Base-by-base conservation (phyloP, 106 monocot genomes). In the Dendrobium catenatum region DNA sequence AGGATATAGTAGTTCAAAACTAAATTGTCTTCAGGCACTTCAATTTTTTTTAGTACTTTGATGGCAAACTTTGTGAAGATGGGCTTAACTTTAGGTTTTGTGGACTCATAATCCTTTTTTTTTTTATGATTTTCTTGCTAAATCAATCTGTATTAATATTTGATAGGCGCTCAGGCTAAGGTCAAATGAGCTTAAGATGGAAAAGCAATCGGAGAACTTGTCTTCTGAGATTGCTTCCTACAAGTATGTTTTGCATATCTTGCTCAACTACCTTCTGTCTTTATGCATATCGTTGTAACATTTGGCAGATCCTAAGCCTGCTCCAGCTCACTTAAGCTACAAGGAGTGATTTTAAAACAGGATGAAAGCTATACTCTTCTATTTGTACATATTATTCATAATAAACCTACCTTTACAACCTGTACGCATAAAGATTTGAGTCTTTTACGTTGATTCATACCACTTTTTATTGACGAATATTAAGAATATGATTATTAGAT, bases 181-280 rank as follows among this genome's bases (percentile, higher is more conserved):
- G 74, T 99, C 99, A 81, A 99, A 93, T 88, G 99, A 99, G 83
- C 80, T 99, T 77, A 95, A 93, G 85, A 83, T 99, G 78, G 99
- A 93, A 86, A 99, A 95, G 82, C 87, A 89, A 81, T 73, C 93
- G 84, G 95, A 93, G 48, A 80, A 77, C 22, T 66, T 89, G 47
- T 80, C 84, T 86, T 87, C 89, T 81, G 99, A 99, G 77, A 86
- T 93, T 82, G 55, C 83, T 89, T 95, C 93, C 24, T 95, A 90
- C 89, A 99, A 82, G 99, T 99, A 89, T 54, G 89, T 88, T 75
- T 54, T 70, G n/a, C 20, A 7, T 47, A 76, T 13, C 76, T 76
- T 47, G 47, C 49, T 76, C 47, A n/a, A 15, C 1, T 20, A 76
- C 76, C 18, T 24, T 29, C 76, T 24, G 11, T 26, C 13, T 51